Base-by-base conservation (phyloP, 2,329 filamentous ascomycete genomes). In the Talaromyces atroroseus region DNA sequence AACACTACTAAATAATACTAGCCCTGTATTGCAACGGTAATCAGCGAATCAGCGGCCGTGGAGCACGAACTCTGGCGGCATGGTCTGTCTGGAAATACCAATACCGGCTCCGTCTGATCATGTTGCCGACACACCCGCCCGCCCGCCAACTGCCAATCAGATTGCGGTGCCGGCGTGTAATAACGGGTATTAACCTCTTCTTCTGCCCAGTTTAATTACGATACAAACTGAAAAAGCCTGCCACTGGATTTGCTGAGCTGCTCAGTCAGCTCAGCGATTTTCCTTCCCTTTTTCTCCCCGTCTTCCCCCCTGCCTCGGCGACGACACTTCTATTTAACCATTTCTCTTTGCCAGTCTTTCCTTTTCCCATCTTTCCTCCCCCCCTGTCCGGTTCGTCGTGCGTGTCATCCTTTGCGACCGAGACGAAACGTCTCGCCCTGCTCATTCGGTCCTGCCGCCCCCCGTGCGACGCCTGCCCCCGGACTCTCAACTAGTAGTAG, bases 21-120 rank as follows among this genome's bases (percentile, higher is more conserved):
- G 71, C n/a, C 1, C 73, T 75, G 58, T 78, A 79, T 57, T 76
- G 77, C 0, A n/a, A 75, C 71, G 2, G 78, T 78, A 0, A 79
- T 80, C 60, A 75, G 79, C 32, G 18, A 44, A 44, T 44, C 18
- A 44, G 18, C 40, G 18, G 10, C 40, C 40, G 40, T 2, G 18
- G 2, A 21, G 10, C 3, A 18, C 8, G 40, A 14, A 20, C 40
- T 44, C 36, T 48, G 52, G 49, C 34, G 46, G 45, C 46, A 38
- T 23, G 20, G 20, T 21, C 34, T 21, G 40, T 2, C 36, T n/a
- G n/a, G 52, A 49, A 49, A 38, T 54, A 42, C 52, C n/a, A 49
- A 18, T 54, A 54, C 45, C 52, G 52, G 45, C 52, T 8, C 45
- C 18, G 38, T 40, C 52, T 49, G 21, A n/a, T 6, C 24, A 23